Evolutionary conservation across 1,284 basidiomycete genomes (phyloP).

Genomic region (Trichosporon coremiiforme): DNA sequence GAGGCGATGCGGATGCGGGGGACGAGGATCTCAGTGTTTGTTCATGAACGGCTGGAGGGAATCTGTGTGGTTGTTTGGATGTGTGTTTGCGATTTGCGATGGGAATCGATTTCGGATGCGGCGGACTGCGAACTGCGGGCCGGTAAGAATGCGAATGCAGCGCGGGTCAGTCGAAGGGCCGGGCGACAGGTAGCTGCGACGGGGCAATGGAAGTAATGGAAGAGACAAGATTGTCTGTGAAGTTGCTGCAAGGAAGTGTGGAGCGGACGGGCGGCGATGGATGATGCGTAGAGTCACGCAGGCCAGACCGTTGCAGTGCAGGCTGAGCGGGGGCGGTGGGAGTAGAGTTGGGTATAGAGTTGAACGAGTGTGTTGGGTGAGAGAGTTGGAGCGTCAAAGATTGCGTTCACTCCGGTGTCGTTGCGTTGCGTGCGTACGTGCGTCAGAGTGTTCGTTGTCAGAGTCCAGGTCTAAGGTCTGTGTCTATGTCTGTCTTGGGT

Average conservation of each 20-base stretch:
- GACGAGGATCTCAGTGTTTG: neutral
- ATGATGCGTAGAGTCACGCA: neutral
- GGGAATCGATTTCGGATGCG: constrained; percentile 6
- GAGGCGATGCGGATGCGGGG: neutral
- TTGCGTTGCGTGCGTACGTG: neutral
- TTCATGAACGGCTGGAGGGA: neutral
- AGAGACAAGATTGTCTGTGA: neutral
- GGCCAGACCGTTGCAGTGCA: neutral
- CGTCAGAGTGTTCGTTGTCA: too few relatives aligned
- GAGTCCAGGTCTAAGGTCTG: too few relatives aligned
- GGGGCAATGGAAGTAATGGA: constrained; percentile 9
- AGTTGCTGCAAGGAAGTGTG: neutral
- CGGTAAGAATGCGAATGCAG: neutral
- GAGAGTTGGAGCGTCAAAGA: neutral
- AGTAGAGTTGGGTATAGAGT: neutral
- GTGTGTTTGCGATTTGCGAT: constrained; percentile 1
- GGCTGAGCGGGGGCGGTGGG: neutral
- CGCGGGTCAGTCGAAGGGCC: neutral
- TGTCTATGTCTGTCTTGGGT: too few relatives aligned
- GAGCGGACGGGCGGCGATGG: constrained; percentile 1
- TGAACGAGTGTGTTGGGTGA: neutral
- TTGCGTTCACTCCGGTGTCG: neutral
- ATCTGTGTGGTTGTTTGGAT: constrained; percentile 4
- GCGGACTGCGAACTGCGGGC: constrained; percentile 1
- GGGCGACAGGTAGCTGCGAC: neutral